Base-by-base conservation (phyloP, 2,329 filamentous ascomycete species). In the Chaetoscypha palmicola region DNA sequence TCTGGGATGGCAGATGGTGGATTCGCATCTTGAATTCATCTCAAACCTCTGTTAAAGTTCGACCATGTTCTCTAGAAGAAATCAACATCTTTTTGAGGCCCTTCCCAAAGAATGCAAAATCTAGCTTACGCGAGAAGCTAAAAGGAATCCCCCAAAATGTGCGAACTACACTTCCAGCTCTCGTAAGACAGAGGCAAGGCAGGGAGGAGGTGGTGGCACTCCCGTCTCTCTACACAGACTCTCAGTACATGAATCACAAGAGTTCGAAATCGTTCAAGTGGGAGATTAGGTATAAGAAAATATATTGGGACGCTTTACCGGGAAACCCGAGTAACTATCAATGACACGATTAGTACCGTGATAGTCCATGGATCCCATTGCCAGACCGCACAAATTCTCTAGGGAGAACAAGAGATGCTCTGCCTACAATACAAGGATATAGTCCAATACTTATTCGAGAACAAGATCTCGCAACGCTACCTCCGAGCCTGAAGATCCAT, bases 1-100 rank as follows among this genome's bases (percentile, higher is more conserved):
- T 42, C 3, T 83, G 71, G 64, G 79, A 83, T 58, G 74, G 76
- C 0, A 74, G 79, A 2, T 83, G 72, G 61, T 83, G 79, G 79
- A 61, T 81, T 12, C 66, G 70, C 12, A 43, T 78, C 11, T 30
- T 45, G 36, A 58, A 54, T 35, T 34, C 19, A 8, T 28, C 41
- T 8, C 12, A 19, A 17, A 4, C 3, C 5, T 36, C 40, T 3
- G 14, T 58, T 8, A 22, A 16, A 1, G 9, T 62, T 9, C 47
- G 57, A 30, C 52, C 50, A 1, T 49, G 59, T 19, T 7, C 17
- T 1, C n/a, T 35, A 38, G 21, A 40, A 2, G 54, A 59, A 38
- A 21, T 30, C 14, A 5, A 17, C 4, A 2, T 17, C 19, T 34
- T 34, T 11, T 16, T n/a, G n/a, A n/a, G n/a, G n/a, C n/a, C n/a